phyloP scores from a whole-genome alignment of 148 eudicot species.

The Cornus florida region DNA sequence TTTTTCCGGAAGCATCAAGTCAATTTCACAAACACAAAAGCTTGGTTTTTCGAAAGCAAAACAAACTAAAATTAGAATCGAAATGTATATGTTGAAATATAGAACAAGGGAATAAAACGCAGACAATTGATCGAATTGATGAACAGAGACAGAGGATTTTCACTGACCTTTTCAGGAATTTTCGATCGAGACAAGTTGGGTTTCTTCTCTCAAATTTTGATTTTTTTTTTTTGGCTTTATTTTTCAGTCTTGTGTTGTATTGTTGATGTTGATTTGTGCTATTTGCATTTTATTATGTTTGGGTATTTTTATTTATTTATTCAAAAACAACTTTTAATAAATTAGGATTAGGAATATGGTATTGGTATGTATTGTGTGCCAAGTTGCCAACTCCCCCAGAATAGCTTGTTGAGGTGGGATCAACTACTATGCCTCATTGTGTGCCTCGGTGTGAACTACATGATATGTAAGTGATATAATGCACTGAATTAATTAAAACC shows the following conservation, averaged over 20 bases:
- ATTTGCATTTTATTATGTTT: no score
- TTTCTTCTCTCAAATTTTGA: neutral
- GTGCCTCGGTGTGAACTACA: no score
- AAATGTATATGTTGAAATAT: neutral
- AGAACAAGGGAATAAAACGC: neutral
- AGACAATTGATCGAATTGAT: neutral
- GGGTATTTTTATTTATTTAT: neutral
- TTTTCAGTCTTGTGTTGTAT: neutral
- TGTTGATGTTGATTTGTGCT: neutral
- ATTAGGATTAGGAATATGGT: neutral
- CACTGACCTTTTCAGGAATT: constrained; percentile 8
- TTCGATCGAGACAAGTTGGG: neutral
- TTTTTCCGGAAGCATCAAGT: neutral
- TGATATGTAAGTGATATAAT: no score
- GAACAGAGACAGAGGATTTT: constrained; percentile 1
- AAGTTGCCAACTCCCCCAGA: constrained; percentile 42
- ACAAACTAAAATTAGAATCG: neutral
- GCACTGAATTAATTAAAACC: no score
- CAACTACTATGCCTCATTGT: constrained; percentile 5
- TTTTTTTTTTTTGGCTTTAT: neutral
- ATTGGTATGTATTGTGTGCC: constrained; percentile 18
- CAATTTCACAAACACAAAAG: neutral
- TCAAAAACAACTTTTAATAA: neutral
- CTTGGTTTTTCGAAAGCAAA: neutral
- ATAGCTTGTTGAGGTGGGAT: constrained; percentile 31